Evolutionary conservation across 2,329 filamentous ascomycete species (phyloP).

Genomic region (Penicillium sp.): DNA sequence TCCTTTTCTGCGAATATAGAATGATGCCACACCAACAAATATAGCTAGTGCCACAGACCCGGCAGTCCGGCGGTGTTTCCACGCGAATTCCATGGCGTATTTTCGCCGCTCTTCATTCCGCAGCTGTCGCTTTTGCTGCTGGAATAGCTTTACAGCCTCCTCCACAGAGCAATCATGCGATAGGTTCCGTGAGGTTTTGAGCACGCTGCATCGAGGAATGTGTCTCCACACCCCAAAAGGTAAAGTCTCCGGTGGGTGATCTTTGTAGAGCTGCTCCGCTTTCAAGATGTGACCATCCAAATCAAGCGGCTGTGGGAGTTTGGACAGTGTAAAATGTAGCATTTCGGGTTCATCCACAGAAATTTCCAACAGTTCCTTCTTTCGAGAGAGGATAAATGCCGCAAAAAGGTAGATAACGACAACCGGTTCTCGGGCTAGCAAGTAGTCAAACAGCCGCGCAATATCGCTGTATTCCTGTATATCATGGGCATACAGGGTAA

Average conservation of each 20-base stretch:
- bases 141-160: conserved; percentile 67
- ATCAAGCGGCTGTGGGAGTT: conserved; percentile 76
- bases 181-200: conserved; percentile 71
- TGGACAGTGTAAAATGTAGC: conserved; percentile 82
- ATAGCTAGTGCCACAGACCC: conserved; percentile 63
- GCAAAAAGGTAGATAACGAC: conserved; percentile 91
- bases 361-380: conserved; percentile 81
- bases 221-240: conserved; percentile 62
- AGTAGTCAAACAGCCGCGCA: conserved; percentile 84
- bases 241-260: conserved; percentile 69
- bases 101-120: conserved; percentile 60
- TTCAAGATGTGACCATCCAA: conserved; percentile 71
- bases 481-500: conserved; percentile 96
- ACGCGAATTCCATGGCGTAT: conserved; percentile 52
- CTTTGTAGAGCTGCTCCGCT: conserved; percentile 62
- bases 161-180: conserved; percentile 57
- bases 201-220: conserved; percentile 72
- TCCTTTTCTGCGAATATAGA: conserved; percentile 59
- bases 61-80: conserved; percentile 65
- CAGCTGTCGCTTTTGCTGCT: conserved; percentile 70
- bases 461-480: conserved; percentile 88
- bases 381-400: conserved; percentile 76
- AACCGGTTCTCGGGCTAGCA: conserved; percentile 81
- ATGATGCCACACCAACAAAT: conserved; percentile 63
- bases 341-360: conserved; percentile 82